phyloP scores from a whole-genome alignment of 2,329 filamentous ascomycete species.

The Emericellopsis atlantica region DNA sequence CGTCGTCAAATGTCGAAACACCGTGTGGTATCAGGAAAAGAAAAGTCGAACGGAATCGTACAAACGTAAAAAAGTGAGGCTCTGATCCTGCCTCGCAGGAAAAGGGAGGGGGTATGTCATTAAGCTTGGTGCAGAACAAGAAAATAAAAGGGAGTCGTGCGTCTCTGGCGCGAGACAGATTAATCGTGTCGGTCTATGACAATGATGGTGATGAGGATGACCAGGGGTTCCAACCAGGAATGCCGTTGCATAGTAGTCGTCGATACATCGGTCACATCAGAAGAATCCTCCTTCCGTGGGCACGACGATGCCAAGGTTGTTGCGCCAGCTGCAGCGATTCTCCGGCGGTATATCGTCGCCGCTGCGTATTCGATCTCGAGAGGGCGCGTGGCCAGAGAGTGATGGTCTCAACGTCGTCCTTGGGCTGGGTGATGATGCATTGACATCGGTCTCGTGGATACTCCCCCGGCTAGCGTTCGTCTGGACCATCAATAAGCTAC shows the following conservation, averaged over 20 bases:
- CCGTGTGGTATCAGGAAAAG: no score
- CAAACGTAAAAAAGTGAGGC: no score
- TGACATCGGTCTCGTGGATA: conserved; percentile 17
- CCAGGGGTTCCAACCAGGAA: not conserved
- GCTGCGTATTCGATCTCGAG: conserved; percentile 19
- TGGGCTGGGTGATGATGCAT: conserved; percentile 14
- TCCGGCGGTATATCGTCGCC: conserved; percentile 16
- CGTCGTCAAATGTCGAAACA: no score
- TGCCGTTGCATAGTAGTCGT: not conserved
- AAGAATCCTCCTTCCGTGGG: conserved; percentile 39
- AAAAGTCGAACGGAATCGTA: no score
- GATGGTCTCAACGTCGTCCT: conserved; percentile 27
- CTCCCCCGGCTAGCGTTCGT: conserved; percentile 38
- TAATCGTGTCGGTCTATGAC: no score
- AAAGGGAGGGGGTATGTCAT: no score
- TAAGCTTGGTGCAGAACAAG: no score
- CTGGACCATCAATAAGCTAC: conserved; percentile 45
- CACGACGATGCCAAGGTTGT: conserved; percentile 40
- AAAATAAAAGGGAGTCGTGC: no score
- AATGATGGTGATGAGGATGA: not conserved
- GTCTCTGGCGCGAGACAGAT: no score
- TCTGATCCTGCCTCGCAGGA: no score
- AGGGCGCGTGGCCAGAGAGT: conserved; percentile 29
- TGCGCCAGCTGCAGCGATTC: conserved; percentile 42
- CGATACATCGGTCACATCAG: conserved; percentile 16